Percentiles rank a stretch among this genome's conserved stretches.
Evolutionary conservation across 768 basidiomycete species (phyloP).

Genomic region (Tephrocybe rancida): DNA sequence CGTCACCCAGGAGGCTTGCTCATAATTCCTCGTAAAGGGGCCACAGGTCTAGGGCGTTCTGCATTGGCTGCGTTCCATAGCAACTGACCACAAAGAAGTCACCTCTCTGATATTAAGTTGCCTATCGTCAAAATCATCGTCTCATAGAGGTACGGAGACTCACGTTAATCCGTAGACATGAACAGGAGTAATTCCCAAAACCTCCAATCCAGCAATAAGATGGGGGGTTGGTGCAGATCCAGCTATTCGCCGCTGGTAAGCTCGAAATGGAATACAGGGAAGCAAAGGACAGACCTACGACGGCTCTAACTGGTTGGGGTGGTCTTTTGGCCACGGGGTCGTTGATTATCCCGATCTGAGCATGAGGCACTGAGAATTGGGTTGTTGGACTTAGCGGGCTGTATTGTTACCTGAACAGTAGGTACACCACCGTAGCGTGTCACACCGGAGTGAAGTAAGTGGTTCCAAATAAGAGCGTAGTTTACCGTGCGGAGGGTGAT

Average conservation of each 20-base stretch:
- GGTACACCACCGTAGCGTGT: conserved; percentile 92
- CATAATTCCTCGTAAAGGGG: conserved; percentile 78
- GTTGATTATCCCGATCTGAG: conserved; percentile 77
- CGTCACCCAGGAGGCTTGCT: conserved; percentile 62
- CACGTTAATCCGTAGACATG: conserved; percentile 90
- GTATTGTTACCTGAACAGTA: conserved; percentile 84
- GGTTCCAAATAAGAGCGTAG: conserved; percentile 76
- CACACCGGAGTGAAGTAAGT: conserved; percentile 69
- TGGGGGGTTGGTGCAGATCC: conserved; percentile 89
- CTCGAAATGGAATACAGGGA: background rate
- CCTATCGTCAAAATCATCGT: background rate
- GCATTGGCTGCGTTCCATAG: no score
- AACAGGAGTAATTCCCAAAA: conserved; percentile 73
- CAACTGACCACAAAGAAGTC: no score
- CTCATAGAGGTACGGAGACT: conserved; percentile 26
- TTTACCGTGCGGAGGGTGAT: conserved; percentile 76
- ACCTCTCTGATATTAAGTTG: conserved; percentile 36
- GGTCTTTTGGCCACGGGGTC: conserved; percentile 60
- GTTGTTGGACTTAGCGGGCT: no score
- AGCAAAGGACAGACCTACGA: conserved; percentile 44
- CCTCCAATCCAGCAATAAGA: conserved; percentile 75
- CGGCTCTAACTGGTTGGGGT: conserved; percentile 54
- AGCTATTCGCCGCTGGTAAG: conserved; percentile 22
- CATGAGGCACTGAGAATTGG: no score
- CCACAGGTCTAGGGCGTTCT: conserved; percentile 89